Base-by-base conservation (phyloP, 768 basidiomycete species). In the Leucocoprinus leucothites region DNA sequence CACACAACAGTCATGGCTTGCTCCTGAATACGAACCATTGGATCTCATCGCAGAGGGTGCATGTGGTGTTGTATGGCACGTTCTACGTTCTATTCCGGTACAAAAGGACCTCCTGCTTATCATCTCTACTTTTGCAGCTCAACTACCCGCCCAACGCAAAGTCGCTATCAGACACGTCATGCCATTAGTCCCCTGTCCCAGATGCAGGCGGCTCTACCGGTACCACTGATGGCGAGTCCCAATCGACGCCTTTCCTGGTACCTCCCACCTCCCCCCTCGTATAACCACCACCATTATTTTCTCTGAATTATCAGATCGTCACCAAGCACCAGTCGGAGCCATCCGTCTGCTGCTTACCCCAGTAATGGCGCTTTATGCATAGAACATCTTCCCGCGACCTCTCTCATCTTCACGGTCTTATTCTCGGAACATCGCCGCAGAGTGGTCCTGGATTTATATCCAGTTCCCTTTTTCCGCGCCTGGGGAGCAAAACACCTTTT, bases 391-490 rank as follows among this genome's bases (percentile, higher is more conserved):
- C 88, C 8, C 71, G 69, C 65, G 51, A 54, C 48, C 57, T 65
- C 48, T 45, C 61, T 9, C 60, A 71, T 51, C 59, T 67, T 47
- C 70, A 69, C 45, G 68, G 65, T 38, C 65, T 67, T 55, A 65
- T 71, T 51, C 69, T 75, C 1, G 64, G 65, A 40, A 64, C 70
- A 1, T 66, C 74, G 1, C 67, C 71, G 34, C 53, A 61, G 48
- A 63, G 66, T 54, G 53, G 58, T 51, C 46, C 71, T 57, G 63
- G 71, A 58, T 65, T 81, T 65, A 63, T 84, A 24, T 76, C 81
- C 13, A 73, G 82, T 0, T 90, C 88, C 89, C 91, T 0, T 91
- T 91, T 65, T 89, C 89, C 21, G 85, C 86, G 0, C 89, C 89
- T 0, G 86, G 87, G 0, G 71, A 80, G 0, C 84, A 84, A 60